Base-by-base conservation (phyloP, 73 alveolate genomes). In the Paramecium biaurelia region DNA sequence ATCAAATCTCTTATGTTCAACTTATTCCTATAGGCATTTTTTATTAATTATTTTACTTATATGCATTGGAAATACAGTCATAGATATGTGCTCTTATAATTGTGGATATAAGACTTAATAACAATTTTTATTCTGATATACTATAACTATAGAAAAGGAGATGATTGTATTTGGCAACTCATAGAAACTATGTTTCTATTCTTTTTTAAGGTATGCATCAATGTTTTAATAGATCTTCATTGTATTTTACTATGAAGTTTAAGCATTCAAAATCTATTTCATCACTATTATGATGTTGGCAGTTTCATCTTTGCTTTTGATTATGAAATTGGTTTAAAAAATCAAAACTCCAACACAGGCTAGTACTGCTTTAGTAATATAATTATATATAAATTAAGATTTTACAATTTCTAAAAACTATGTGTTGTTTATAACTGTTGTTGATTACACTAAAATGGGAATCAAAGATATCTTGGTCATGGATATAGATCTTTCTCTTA, bases 161-260 rank as follows among this genome's bases (percentile, higher is more conserved):
- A 79, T 43, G 90, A 79, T 79, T 79, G 90, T 15, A 79, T 79
- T 24, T 79, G 90, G 90, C 43, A 79, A 47, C 74, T 79, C 2
- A 79, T 79, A 30, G 90, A 79, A 79, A 79, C 90, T 5, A 79
- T 79, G 90, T 79, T 79, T 79, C 32, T 79, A 79, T 79, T 79
- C 74, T 79, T 79, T 43, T 79, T 79, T 79, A 79, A 79, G 15
- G 90, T 79, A 79, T 35, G 7, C 18, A 2, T 41, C n/a, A 11
- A 18, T 10, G 9, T 53, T 23, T 43, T 41, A 79, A 20, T 79
- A 79, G 90, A 79, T 79, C 20, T 79, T 79, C 32, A 79, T 79
- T 23, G 90, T 79, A 1, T 79, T 79, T 79, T 79, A 79, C 30
- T 79, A 79, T 79, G 90, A 79, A 79, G 90, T 79, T 41, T 26